Base-by-base conservation (phyloP, 2,329 filamentous ascomycete species). In the Pyrenophora tritici-repentis region DNA sequence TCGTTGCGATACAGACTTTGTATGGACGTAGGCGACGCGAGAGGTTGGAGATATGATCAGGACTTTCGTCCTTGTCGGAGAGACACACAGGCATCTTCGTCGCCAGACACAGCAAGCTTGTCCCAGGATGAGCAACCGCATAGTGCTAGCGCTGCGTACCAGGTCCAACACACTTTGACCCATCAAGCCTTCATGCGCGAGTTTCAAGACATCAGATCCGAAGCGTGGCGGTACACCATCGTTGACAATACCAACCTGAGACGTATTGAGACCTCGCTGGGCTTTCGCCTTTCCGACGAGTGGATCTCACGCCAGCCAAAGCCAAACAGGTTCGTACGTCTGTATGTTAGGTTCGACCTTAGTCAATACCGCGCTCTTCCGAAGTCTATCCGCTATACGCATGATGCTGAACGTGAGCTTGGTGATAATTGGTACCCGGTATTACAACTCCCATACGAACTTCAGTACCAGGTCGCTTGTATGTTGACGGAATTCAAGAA, bases 211-310 rank as follows among this genome's bases (percentile, higher is more conserved):
- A 53, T 68, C 46, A 33, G 63, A 65, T 65, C 71, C 55, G 68
- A 70, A 75, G 73, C 73, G 65, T 70, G 72, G 65, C 73, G 63
- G 59, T 58, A 52, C 52, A 70, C 69, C 73, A 61, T 61, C 37
- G 38, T 22, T 47, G 65, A 70, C 65, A 54, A 60, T 51, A 63
- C 51, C 59, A 56, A 58, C 51, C 55, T 61, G 61, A 63, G 68
- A 73, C 70, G 63, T n/a, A 55, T 52, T 47, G 55, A 70, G 76
- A 79, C 79, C 82, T 84, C 82, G 83, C 83, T 83, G 75, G 69
- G 68, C 61, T 63, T 61, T 42, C 71, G 74, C 76, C 81, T 74
- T 85, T 83, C 83, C 66, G 83, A 77, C 83, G 81, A 85, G 83
- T 81, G 79, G 75, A 76, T 75, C 68, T 66, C 58, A 67, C 66